Evolutionary conservation across 2,329 filamentous ascomycete species (phyloP).

Genomic region (Venturiaceae sp.): DNA sequence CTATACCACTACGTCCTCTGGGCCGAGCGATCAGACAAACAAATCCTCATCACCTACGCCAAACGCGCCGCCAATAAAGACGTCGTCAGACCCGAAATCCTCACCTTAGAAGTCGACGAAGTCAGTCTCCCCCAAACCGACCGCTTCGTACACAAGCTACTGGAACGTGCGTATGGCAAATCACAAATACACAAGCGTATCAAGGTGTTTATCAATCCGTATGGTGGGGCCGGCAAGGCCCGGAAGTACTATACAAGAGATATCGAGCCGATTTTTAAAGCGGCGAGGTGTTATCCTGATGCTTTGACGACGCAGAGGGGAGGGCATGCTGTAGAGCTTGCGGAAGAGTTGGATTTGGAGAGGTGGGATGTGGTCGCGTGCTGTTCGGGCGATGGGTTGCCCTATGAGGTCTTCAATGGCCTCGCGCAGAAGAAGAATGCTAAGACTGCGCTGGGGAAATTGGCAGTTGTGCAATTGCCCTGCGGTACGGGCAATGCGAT

Average conservation of each 20-base stretch:
- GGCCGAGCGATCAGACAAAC: constrained; percentile 51
- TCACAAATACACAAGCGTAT: constrained; percentile 63
- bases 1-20: constrained; percentile 79
- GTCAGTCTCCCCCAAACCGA: constrained; percentile 39
- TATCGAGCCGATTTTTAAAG: constrained; percentile 72
- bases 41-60: constrained; percentile 66
- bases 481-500: constrained; percentile 93
- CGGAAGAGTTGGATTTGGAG: constrained; percentile 64
- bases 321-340: constrained; percentile 73
- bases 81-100: constrained; percentile 48
- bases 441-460: constrained; percentile 57
- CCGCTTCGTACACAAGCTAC: constrained; percentile 54
- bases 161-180: constrained; percentile 62
- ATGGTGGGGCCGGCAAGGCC: constrained; percentile 74
- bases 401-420: constrained; percentile 92
- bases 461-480: constrained; percentile 80
- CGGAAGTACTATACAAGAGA: constrained; percentile 62
- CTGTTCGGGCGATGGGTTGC: constrained; percentile 85
- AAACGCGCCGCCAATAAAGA: constrained; percentile 42
- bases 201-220: constrained; percentile 85
- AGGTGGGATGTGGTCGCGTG: constrained; percentile 78
- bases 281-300: constrained; percentile 68
- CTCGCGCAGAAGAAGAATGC: constrained; percentile 70
- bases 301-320: constrained; percentile 59
- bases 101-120: constrained; percentile 52